Base-by-base conservation (phyloP, 768 basidiomycete genomes). In the Cubamyces sp. region DNA sequence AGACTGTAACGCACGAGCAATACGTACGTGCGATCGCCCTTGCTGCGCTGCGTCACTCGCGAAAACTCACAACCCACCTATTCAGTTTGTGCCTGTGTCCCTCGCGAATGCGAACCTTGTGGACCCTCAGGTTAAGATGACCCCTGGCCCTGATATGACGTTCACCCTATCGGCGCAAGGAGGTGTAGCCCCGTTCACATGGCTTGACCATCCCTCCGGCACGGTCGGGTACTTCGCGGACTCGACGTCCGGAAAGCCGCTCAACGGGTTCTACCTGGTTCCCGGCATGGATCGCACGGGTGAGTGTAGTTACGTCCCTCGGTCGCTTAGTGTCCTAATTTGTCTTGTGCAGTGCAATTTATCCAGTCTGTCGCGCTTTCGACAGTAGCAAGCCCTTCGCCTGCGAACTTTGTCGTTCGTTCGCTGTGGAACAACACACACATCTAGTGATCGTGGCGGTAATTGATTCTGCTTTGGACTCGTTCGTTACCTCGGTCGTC, bases 351-450 rank as follows among this genome's bases (percentile, higher is more conserved):
- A 83, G 82, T 84, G 49, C 72, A 67, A 66, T 83, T 83, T 66
- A 48, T 76, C 1, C 61, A 74, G 50, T 81, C 79, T 57, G 6
- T 68, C 8, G 69, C 71, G 4, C 62, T 84, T 19, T 83, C 82
- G 16, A 69, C 66, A 8, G 73, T 77, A 9, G 34, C 34, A 4
- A 70, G 63, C 26, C 82, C 80, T 6, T 66, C 76, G 45, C 77
- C 77, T 3, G 70, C 69, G 3, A 76, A 83, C 47, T 85, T 85
- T 61, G 78, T 84, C 1, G 73, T 83, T 42, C 74, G 83, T 26
- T 84, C 82, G 0, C 63, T 84, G 28, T 84, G 82, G 82, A 80
- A 85, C 62, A 84, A 83, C 54, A 82, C 80, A 0, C 80, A 83
- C 48, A 18, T 72, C 14, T 70, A 34, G 34, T 34, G 9, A 11